phyloP scores from a whole-genome alignment of 164 flowering plant genomes.

The Platanus orientalis region DNA sequence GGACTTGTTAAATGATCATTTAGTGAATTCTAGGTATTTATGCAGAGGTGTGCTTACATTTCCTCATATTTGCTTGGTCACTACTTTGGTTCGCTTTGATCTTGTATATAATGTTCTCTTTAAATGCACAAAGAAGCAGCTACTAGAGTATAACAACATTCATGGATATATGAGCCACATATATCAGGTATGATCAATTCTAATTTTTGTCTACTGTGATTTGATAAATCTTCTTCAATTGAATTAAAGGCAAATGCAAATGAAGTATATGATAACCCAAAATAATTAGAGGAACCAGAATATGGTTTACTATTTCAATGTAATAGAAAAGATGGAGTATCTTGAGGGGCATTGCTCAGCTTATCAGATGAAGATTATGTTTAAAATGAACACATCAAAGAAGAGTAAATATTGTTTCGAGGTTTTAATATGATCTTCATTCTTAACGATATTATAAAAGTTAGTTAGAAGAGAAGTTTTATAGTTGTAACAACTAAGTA shows the following conservation, averaged over 20 bases:
- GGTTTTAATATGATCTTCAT: no score
- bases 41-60: conserved; percentile 80
- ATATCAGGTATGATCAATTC: conserved; percentile 54
- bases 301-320: no score
- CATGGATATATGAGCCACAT: conserved; percentile 81
- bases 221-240: background rate
- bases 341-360: no score
- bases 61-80: conserved; percentile 81
- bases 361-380: no score
- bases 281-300: no score
- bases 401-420: no score
- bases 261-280: no score
- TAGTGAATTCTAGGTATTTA: conserved; percentile 59
- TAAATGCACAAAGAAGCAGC: conserved; percentile 94
- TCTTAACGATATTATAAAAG: no score
- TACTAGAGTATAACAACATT: conserved; percentile 69
- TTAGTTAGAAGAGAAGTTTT: no score
- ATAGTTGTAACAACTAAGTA: no score
- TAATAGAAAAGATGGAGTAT: background rate
- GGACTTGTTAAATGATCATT: conserved; percentile 71
- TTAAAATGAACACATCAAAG: no score
- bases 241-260: background rate
- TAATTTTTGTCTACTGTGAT: background rate
- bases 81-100: conserved; percentile 89
- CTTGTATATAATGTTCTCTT: conserved; percentile 77